These are phyloP conservation scores for Sugiyamaella floridensis DNA, from an alignment of 805 yeast genomes.

Conservation along the genomic window DNA sequence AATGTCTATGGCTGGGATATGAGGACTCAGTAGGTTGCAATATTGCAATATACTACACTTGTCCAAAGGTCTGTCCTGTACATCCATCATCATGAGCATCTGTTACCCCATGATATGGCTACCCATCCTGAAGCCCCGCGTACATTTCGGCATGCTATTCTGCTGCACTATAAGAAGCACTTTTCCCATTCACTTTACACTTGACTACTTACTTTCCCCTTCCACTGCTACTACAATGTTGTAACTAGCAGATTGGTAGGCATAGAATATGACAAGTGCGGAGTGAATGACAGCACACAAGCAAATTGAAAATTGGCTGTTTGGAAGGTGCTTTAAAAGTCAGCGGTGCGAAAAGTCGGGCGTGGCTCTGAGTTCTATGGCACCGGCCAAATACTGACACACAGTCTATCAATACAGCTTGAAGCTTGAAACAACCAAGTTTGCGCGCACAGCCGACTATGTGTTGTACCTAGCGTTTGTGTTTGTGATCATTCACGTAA, in stretches of 20 bases:
- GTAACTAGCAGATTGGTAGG: background rate
- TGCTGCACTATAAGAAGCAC: background rate
- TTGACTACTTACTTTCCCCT: background rate
- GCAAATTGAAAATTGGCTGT: background rate
- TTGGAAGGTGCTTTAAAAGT: background rate
- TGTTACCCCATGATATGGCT: background rate
- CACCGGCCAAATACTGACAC: background rate
- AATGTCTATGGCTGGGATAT: background rate
- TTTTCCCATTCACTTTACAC: background rate
- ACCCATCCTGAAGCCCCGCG: background rate
- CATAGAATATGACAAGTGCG: background rate
- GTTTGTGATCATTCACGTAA: conserved; percentile 18
- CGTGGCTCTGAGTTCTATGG: background rate
- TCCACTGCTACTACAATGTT: background rate
- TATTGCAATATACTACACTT: background rate
- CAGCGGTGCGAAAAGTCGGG: background rate
- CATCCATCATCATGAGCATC: background rate
- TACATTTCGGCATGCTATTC: background rate
- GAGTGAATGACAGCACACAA: conserved; percentile 1
- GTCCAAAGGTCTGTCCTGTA: too few species aligned
- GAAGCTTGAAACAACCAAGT: conserved; percentile 18
- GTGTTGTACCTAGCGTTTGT: conserved; percentile 21
- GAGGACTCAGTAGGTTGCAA: background rate
- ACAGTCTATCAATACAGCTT: conserved; percentile 20
- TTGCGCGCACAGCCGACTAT: conserved; percentile 20